phyloP scores from a whole-genome alignment of 2,329 filamentous ascomycete genomes.

The Colletotrichum coccodes region DNA sequence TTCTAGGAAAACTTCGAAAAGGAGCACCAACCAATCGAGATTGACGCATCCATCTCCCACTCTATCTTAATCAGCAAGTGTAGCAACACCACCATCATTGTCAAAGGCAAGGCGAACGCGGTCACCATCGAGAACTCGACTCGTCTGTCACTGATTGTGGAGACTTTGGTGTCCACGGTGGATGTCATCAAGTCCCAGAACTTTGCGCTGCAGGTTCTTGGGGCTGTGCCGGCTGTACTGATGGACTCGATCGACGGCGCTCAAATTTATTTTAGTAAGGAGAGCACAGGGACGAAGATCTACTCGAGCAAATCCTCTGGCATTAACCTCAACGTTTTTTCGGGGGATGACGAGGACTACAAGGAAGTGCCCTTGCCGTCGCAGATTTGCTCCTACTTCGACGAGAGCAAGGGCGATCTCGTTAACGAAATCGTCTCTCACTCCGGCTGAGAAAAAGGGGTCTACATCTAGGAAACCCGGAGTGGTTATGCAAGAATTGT shows the following conservation, averaged over 20 bases:
- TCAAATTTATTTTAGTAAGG: conserved; percentile 84
- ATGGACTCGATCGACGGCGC: conserved; percentile 95
- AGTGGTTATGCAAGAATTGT: not conserved
- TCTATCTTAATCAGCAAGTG: conserved; percentile 93
- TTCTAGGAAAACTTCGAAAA: conserved; percentile 89
- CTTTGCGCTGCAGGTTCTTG: conserved; percentile 93
- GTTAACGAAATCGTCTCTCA: conserved; percentile 97
- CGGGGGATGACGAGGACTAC: conserved; percentile 80
- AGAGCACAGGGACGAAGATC: conserved; percentile 81
- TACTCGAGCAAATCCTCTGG: conserved; percentile 89
- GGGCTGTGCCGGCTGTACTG: conserved; percentile 85
- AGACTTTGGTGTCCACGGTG: conserved; percentile 88
- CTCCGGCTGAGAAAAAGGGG: conserved; percentile 68
- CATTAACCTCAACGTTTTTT: conserved; percentile 87
- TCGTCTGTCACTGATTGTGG: conserved; percentile 85
- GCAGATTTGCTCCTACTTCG: conserved; percentile 84
- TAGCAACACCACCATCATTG: conserved; percentile 88
- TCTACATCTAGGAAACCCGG: not conserved
- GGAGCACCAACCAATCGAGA: conserved; percentile 76
- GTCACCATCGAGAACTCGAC: conserved; percentile 93
- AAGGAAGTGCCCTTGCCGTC: conserved; percentile 88
- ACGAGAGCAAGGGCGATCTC: conserved; percentile 76
- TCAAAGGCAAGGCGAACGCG: conserved; percentile 96
- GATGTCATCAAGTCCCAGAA: conserved; percentile 96
- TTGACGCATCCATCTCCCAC: conserved; percentile 84